Evolutionary conservation across 495 filamentous ascomycete species (phyloP).

Genomic region (Penicillium turbatum): DNA sequence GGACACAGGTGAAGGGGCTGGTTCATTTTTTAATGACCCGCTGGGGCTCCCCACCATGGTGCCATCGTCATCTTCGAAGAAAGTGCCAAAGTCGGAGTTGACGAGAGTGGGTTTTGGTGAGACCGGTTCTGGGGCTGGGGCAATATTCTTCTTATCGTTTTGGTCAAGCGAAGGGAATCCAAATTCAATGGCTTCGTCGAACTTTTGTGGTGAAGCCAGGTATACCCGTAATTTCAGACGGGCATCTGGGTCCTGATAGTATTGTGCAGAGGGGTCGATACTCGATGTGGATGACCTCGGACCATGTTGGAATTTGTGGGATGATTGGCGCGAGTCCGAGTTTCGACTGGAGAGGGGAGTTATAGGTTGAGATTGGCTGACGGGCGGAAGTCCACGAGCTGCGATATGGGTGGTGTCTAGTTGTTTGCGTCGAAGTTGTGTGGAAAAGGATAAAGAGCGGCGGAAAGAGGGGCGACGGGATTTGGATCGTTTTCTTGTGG

Average conservation of each 20-base stretch:
- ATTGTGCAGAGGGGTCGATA: slow-evolving; percentile 69
- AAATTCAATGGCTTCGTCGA: slow-evolving; percentile 91
- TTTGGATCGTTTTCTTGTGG: slow-evolving; percentile 17
- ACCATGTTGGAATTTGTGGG: slow-evolving; percentile 23
- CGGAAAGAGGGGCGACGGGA: slow-evolving; percentile 39
- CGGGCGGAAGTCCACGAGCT: slow-evolving; percentile 19
- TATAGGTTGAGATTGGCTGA: slow-evolving; percentile 17
- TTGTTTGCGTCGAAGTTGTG: slow-evolving; percentile 12
- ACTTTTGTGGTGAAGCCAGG: slow-evolving; percentile 86
- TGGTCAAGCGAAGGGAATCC: slow-evolving; percentile 68
- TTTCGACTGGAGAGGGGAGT: slow-evolving; percentile 22
- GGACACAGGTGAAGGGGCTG: neutral
- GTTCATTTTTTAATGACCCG: slow-evolving; percentile 14
- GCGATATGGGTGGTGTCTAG: slow-evolving; percentile 14
- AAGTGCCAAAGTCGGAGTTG: slow-evolving; percentile 32
- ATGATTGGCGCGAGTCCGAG: slow-evolving; percentile 37
- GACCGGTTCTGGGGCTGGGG: slow-evolving; percentile 16
- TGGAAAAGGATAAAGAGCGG: slow-evolving; percentile 44
- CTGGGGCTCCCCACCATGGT: slow-evolving; percentile 27
- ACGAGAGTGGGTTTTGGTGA: slow-evolving; percentile 6
- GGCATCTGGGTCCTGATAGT: slow-evolving; percentile 90
- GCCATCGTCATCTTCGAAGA: slow-evolving; percentile 44
- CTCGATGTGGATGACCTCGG: slow-evolving; percentile 46
- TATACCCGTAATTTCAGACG: slow-evolving; percentile 84
- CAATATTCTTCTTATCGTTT: slow-evolving; percentile 34